Conservation (phyloP, 495 filamentous ascomycete genomes). For the Neurospora sp. region DNA sequence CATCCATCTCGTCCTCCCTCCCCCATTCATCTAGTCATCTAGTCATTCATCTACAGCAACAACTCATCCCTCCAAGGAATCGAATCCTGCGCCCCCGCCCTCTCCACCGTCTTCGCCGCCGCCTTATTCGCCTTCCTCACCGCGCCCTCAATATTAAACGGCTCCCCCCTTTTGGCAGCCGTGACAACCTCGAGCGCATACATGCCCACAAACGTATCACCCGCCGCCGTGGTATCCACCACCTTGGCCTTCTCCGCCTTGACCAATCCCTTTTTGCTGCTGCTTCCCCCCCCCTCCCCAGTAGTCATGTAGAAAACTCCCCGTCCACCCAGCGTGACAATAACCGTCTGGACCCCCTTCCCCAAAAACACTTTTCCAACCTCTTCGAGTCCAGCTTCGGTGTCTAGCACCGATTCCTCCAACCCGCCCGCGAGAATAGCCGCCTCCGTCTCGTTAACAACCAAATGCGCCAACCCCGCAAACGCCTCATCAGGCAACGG, state of each 20-base stretch:
- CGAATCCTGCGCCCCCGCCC: constrained; percentile 69
- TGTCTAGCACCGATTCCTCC: constrained; percentile 37
- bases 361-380: constrained; percentile 50
- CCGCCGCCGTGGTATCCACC: constrained; percentile 88
- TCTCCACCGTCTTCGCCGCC: constrained; percentile 66
- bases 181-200: constrained; percentile 64
- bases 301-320: constrained; percentile 52
- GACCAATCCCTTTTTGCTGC: constrained; percentile 29
- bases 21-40: neutral
- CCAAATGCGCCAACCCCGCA: constrained; percentile 58
- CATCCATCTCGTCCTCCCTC: neutral
- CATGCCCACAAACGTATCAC: constrained; percentile 86
- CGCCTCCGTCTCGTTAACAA: constrained; percentile 90
- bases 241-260: constrained; percentile 55
- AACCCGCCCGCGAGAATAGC: constrained; percentile 49
- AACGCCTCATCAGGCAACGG: constrained; percentile 58
- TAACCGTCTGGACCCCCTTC: constrained; percentile 61
- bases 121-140: constrained; percentile 62
- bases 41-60: constrained; percentile 21
- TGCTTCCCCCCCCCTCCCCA: constrained; percentile 4
- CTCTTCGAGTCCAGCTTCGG: constrained; percentile 28
- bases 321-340: constrained; percentile 74
- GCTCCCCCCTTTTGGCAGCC: constrained; percentile 20
- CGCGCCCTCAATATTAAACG: constrained; percentile 46
- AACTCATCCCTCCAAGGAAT: constrained; percentile 87